These are phyloP conservation scores for Ogataea corticis DNA, from an alignment of 805 yeast species.

Conservation along the genomic window DNA sequence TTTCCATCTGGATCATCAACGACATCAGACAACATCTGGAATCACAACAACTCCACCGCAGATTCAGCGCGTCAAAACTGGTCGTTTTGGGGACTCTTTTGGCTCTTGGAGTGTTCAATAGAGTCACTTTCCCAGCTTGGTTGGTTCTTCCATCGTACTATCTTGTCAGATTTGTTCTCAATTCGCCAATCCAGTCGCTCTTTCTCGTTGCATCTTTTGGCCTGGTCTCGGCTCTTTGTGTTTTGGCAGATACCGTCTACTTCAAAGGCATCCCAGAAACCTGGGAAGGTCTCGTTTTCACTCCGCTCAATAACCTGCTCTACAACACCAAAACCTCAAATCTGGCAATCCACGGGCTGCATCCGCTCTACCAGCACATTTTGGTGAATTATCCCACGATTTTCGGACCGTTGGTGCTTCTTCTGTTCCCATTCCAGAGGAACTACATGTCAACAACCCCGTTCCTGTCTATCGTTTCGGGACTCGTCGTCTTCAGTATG, in stretches of 20 bases:
- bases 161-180: slow-evolving; percentile 43
- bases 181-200: slow-evolving; percentile 33
- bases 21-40: slow-evolving; percentile 26
- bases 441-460: slow-evolving; percentile 53
- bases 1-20: slow-evolving; percentile 51
- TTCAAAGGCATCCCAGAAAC: slow-evolving; percentile 17
- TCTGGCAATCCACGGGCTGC: slow-evolving; percentile 78
- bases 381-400: slow-evolving; percentile 76
- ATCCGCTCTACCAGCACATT: slow-evolving; percentile 73
- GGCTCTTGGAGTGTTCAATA: slow-evolving; percentile 75
- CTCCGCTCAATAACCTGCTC: slow-evolving; percentile 75
- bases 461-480: slow-evolving; percentile 61
- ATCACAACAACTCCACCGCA: neutral
- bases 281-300: slow-evolving; percentile 42
- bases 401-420: slow-evolving; percentile 68
- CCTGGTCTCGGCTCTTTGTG: slow-evolving; percentile 37
- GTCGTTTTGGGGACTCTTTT: slow-evolving; percentile 48
- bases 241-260: slow-evolving; percentile 55
- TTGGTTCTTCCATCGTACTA: slow-evolving; percentile 60
- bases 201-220: slow-evolving; percentile 40
- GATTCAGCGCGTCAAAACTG: slow-evolving; percentile 19
- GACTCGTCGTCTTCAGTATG: slow-evolving; percentile 58
- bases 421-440: slow-evolving; percentile 44
- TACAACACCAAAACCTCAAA: slow-evolving; percentile 67
- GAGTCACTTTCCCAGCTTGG: slow-evolving; percentile 82